phyloP scores from a whole-genome alignment of 2,329 filamentous ascomycete genomes.

The Fusarium piperis region DNA sequence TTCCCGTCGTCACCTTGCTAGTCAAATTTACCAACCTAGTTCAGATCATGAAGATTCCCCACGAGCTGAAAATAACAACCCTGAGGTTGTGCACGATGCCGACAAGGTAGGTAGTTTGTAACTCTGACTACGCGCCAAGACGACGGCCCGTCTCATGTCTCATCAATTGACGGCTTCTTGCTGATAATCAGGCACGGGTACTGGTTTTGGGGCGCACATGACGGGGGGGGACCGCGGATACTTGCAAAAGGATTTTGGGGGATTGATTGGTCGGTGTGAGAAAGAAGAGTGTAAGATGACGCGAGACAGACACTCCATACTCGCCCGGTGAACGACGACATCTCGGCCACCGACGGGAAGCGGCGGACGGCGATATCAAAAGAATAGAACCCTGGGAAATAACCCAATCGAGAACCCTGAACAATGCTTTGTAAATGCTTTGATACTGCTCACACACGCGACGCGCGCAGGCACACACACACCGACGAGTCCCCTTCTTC shows the following conservation, averaged over 20 bases:
- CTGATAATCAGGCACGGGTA: not conserved
- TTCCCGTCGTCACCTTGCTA: not conserved
- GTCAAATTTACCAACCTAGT: not conserved
- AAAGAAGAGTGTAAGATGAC: not conserved
- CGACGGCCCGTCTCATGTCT: not conserved
- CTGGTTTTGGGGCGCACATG: not conserved
- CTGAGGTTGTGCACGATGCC: not conserved
- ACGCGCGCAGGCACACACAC: not conserved
- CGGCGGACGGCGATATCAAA: slow-evolving; percentile 34
- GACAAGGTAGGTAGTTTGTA: not conserved
- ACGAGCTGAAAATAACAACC: not conserved
- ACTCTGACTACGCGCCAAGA: slow-evolving; percentile 2
- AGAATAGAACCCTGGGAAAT: not conserved
- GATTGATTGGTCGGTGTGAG: not conserved
- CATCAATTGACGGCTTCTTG: not conserved
- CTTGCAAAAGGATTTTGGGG: not conserved
- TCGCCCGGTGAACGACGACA: not conserved
- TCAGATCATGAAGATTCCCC: not conserved
- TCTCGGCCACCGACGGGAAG: slow-evolving; percentile 36
- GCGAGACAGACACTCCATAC: not conserved
- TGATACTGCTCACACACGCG: not conserved
- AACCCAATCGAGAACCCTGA: slow-evolving; percentile 21
- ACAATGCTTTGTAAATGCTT: not conserved
- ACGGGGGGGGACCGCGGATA: not conserved
- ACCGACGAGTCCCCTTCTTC: not conserved